Base-by-base conservation (phyloP, 352 stramenopile species). In the Aphanomyces cochlioides region DNA sequence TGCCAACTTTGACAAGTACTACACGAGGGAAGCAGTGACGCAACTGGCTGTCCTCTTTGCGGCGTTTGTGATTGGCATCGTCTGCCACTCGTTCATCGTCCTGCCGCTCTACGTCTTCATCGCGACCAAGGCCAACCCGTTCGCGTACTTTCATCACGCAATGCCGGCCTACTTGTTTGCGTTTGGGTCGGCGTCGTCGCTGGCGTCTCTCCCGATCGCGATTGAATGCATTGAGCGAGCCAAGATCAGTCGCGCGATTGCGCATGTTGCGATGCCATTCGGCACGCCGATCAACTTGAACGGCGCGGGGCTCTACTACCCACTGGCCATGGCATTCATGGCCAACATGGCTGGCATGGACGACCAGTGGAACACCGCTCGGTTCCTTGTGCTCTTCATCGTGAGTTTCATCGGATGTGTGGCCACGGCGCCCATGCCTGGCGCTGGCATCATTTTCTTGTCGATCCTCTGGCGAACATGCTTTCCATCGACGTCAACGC, bases 81-180 rank as follows among this genome's bases (percentile, higher is more conserved):
- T 54, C 10, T 21, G 60, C 60, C 60, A 67, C 34, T 37, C 47
- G 15, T 6, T 93, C 47, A 79, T 73, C 37, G 21, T 93, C 21
- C 76, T 90, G 53, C 84, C 84, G 6, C 54, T 77, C 17, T 73
- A 69, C 34, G 68, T 93, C 7, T 89, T 82, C 63, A 15, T 90
- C 37, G 83, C 78, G 34, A 89, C 84, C 36, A 65, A 77, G 17
- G 70, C 76, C 39, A 92, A 81, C 75, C 80, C 90, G 45, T 89
- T 90, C 73, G 79, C 73, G 59, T 90, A 87, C 70, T 63, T 94
- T 53, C 78, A 73, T 43, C 59, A 89, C 64, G 85, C 92, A 53
- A 38, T 92, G 4, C 86, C 86, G 0, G 86, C 86, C 0, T 83
- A 91, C 56, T 74, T 89, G 39, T 94, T 94, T 67, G 84, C 89